phyloP scores from a whole-genome alignment of 306 rosid species.

The cucumber (Cucumis sativus) region Cucumber_9930_V3 NC_026659.2:27429001-27429500 shows the following conservation, averaged over 20 bases:
- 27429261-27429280: conserved; percentile 48
- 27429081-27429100: conserved; percentile 19
- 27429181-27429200: conserved; percentile 52
- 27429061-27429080: conserved; percentile 39
- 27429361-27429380: conserved; percentile 40
- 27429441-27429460: conserved; percentile 31
- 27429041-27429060: conserved; percentile 48
- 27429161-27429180: conserved; percentile 15
- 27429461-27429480: conserved; percentile 47
- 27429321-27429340: conserved; percentile 50
- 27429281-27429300: conserved; percentile 32
- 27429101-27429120: conserved; percentile 8
- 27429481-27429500: conserved; percentile 79
- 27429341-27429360: conserved; percentile 52
- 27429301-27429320: conserved; percentile 41
- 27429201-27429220: conserved; percentile 72
- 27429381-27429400: conserved; percentile 37
- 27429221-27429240: conserved; percentile 25
- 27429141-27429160: conserved; percentile 62
- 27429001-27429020: conserved; percentile 65
- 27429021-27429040: conserved; percentile 39
- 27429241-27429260: conserved; percentile 41
- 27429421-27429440: conserved; percentile 60
- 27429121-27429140: conserved; percentile 18
- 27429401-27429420: conserved; percentile 34